These are phyloP conservation scores for Fonsecaea nubica DNA, from an alignment of 2,329 filamentous ascomycete species.

Conservation along the genomic window DNA sequence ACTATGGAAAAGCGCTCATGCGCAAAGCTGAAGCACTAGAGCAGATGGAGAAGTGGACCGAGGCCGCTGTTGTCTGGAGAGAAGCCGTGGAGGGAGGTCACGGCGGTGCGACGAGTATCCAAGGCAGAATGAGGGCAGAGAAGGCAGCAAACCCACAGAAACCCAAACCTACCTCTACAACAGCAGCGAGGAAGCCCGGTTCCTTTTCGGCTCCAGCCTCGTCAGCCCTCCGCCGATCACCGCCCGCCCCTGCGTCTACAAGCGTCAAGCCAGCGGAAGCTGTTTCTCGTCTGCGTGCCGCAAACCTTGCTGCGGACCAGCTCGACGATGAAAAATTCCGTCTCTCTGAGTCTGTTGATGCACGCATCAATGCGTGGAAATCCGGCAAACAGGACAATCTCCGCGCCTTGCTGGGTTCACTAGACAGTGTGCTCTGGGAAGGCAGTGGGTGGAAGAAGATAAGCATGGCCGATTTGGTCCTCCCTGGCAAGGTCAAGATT, in stretches of 20 bases:
- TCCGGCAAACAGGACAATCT: slow-evolving; percentile 93
- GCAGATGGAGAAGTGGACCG: slow-evolving; percentile 90
- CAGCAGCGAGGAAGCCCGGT: slow-evolving; percentile 68
- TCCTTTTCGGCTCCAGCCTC: slow-evolving; percentile 33
- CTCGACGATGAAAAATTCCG: slow-evolving; percentile 94
- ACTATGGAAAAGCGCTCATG: slow-evolving; percentile 90
- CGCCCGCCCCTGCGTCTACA: slow-evolving; percentile 38
- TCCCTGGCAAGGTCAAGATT: slow-evolving; percentile 95
- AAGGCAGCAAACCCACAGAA: slow-evolving; percentile 73
- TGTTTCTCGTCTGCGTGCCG: slow-evolving; percentile 79
- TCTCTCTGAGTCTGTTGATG: slow-evolving; percentile 83
- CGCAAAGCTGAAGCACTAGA: slow-evolving; percentile 95
- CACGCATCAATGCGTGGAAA: slow-evolving; percentile 78
- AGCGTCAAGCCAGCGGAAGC: slow-evolving; percentile 64
- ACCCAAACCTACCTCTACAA: not conserved
- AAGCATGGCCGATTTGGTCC: slow-evolving; percentile 87
- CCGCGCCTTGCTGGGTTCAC: slow-evolving; percentile 80
- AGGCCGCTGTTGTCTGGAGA: slow-evolving; percentile 82
- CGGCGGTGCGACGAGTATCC: slow-evolving; percentile 81
- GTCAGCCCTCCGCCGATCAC: slow-evolving; percentile 27
- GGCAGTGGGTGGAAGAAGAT: slow-evolving; percentile 96
- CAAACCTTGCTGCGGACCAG: slow-evolving; percentile 82
- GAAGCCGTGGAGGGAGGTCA: slow-evolving; percentile 81
- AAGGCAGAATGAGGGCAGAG: slow-evolving; percentile 87
- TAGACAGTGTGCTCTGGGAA: slow-evolving; percentile 91